Base-by-base conservation (phyloP, 2,329 filamentous ascomycete genomes). In the Hypoxylon sp. region DNA sequence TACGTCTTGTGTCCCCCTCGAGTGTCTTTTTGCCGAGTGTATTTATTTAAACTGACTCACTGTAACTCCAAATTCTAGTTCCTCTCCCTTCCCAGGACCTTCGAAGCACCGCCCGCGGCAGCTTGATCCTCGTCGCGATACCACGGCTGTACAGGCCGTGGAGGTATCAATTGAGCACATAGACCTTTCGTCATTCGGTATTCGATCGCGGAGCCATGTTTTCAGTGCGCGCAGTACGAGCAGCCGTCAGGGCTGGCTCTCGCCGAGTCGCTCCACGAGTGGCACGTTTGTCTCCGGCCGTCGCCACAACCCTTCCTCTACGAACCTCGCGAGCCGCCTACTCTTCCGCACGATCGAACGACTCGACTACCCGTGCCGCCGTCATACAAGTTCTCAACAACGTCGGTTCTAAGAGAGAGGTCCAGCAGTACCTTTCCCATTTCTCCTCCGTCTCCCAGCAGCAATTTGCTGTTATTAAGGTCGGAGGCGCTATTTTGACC, bases 391-490 rank as follows among this genome's bases (percentile, higher is more conserved):
- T 97, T 67, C 87, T 98, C 74, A 97, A 93, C 84, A 97, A 95
- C 82, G 97, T 98, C 79, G 95, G 94, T 69, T 97, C 94, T 70
- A 97, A 97, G 87, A 88, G 95, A 68, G 95, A 99, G 84, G 93
- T 97, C 71, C 93, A 98, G 85, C 95, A 98, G 82, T 98, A 98
- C 82, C 90, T 98, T 66, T 96, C 94, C 73, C 94, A 98, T 80
- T 99, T 99, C 86, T 96, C 92, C 74, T 97, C 94, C 35, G 94
- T 98, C 69, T 96, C 94, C 48, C 97, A 94, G 37, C 94, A 98
- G 84, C 94, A 97, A 79, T 99, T 98, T 80, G 95, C 94, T 73
- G 95, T 99, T 53, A 97, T 99, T 82, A 99, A 99, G 85, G 95
- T 98, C 62, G 96, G 95, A 69, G 96, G 95, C 69, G 96, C 95